Evolutionary conservation across 2,329 filamentous ascomycete species (phyloP).

Genomic region (Thielaviopsis ethacetica): DNA sequence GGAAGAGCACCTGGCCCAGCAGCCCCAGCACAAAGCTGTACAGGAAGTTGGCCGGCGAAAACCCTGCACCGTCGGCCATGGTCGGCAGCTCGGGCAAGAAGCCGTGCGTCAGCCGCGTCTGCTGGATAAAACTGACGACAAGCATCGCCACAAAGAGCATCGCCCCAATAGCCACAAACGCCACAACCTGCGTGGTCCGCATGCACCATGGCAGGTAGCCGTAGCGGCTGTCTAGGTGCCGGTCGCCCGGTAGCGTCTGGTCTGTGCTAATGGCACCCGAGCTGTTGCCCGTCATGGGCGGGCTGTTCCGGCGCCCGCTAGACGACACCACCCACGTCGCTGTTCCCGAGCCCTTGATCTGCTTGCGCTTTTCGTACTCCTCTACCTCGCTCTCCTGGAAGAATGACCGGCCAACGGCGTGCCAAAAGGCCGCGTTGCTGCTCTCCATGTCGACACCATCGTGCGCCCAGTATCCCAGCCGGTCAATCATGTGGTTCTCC

Average conservation of each 20-base stretch:
- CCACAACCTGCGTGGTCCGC: slow-evolving; percentile 45
- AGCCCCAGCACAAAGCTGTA: slow-evolving; percentile 61
- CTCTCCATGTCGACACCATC: slow-evolving; percentile 31
- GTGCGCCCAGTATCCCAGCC: slow-evolving; percentile 69
- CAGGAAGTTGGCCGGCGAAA: slow-evolving; percentile 76
- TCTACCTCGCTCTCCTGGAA: slow-evolving; percentile 4
- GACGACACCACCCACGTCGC: neutral
- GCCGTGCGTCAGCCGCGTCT: slow-evolving; percentile 46
- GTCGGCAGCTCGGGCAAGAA: slow-evolving; percentile 55
- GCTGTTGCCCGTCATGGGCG: neutral
- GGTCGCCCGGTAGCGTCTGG: slow-evolving; percentile 2
- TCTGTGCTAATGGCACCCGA: slow-evolving; percentile 1
- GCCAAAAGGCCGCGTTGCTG: slow-evolving; percentile 50
- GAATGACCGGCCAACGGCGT: slow-evolving; percentile 46
- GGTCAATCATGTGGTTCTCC: slow-evolving; percentile 42
- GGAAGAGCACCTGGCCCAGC: slow-evolving; percentile 49
- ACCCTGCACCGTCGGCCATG: slow-evolving; percentile 43
- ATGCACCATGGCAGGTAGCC: slow-evolving; percentile 67
- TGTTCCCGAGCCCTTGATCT: slow-evolving; percentile 1
- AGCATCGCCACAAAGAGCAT: slow-evolving; percentile 54
- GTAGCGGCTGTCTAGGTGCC: slow-evolving; percentile 22
- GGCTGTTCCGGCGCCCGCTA: neutral
- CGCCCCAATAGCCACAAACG: slow-evolving; percentile 44
- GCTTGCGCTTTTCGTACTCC: neutral
- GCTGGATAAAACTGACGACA: slow-evolving; percentile 60